These are phyloP conservation scores for Neurospora africana DNA, from an alignment of 495 filamentous ascomycete genomes.

Conservation along the genomic window DNA sequence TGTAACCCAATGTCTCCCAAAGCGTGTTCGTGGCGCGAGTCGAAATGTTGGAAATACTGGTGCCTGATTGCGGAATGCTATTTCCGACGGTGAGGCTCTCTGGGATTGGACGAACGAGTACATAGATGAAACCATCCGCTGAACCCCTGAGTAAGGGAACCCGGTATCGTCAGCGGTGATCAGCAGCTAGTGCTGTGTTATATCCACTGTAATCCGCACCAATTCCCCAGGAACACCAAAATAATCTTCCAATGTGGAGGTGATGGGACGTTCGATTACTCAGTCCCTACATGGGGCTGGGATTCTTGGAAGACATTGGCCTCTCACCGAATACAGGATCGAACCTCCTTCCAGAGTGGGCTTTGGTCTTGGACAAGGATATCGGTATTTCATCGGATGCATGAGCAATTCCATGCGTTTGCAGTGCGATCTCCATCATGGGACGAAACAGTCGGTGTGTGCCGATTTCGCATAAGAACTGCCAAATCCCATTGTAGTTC, in stretches of 20 bases:
- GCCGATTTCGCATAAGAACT: neutral
- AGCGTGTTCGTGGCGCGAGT: neutral
- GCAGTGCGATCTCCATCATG: neutral
- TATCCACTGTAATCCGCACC: neutral
- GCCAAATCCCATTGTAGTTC: neutral
- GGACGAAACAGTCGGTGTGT: neutral
- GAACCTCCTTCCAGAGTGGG: neutral
- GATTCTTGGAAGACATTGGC: neutral
- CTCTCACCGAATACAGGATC: neutral
- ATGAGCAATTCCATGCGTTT: neutral
- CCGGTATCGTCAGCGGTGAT: neutral
- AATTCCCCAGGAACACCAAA: neutral
- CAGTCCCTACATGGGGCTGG: neutral
- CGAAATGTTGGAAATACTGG: neutral
- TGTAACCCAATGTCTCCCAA: neutral
- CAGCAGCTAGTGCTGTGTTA: neutral
- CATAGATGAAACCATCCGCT: neutral
- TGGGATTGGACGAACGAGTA: neutral
- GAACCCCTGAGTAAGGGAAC: neutral
- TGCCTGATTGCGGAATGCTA: neutral
- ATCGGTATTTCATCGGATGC: neutral
- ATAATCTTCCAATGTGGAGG: neutral
- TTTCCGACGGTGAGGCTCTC: neutral
- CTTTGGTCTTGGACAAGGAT: neutral
- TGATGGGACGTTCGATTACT: neutral